Base-by-base conservation (phyloP, 371 early-diverging fungal species). In the Rhizopus stolonifer region DNA sequence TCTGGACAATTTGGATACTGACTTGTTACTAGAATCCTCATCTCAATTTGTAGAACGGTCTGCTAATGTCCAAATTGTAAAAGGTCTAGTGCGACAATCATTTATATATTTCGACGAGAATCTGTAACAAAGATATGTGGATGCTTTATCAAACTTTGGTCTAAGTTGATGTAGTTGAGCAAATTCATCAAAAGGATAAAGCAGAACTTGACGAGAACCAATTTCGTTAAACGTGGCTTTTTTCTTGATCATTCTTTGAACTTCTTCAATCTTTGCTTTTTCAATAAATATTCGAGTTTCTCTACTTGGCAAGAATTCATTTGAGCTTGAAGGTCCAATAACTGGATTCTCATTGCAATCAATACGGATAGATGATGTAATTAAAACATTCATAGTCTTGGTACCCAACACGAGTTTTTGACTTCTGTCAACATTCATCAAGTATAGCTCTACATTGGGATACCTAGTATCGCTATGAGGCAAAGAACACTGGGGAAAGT, bases 1-100 rank as follows among this genome's bases (percentile, higher is more conserved):
- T 49, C 50, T 56, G 50, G 49, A 49, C n/a, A 55, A 39, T 44
- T 26, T 50, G 49, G 57, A 56, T 45, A 38, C 57, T 49, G 45
- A 43, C 36, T 33, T 51, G 21, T 38, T 50, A 46, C 34, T 46
- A 46, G 39, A 38, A 51, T 51, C 42, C 29, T 39, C 42, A 46
- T 50, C 46, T 46, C 40, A 21, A 25, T 49, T 13, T 17, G 25
- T n/a, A 24, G 39, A 40, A 33, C 49, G 49, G 45, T 56, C 36
- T 34, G 45, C 57, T 8, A 50, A 49, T 50, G 51, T 50, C 51
- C 52, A 56, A 49, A 49, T 43, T 42, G 49, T 56, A 39, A 39
- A 49, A 36, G 50, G 50, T 26, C 57, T 49, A 31, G 33, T 46
- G 21, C 52, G 43, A 50, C 11, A 32, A 60, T 45, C 54, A 47